Evolutionary conservation across 305 asterid genomes (phyloP), one percentile per base, ranked within the genome.

Genomic region (Fraxinus platypoda): DNA sequence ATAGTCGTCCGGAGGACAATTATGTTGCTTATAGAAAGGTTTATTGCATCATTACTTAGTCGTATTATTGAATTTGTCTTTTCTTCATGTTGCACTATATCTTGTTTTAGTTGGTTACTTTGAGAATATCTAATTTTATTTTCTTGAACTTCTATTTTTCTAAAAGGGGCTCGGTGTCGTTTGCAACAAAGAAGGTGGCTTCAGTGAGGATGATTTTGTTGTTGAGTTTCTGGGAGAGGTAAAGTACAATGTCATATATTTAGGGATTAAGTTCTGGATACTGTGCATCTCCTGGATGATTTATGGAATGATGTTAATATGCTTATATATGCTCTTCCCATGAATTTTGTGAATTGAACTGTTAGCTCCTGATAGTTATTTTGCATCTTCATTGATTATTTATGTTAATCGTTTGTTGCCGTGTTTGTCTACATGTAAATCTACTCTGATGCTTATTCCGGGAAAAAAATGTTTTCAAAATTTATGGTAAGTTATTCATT

Each of bases 151-250:
- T 82, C 79, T 84, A n/a, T 75, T 77, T 49, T 87, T 6, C 21
- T 30, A 12, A 30, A 59, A 97, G 99, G 99, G 99, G 76, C 99
- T 97, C 86, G 99, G 99, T 83, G 99, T 97, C 85, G 97, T 97
- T 85, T 97, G 99, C 94, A 89, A 93, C 86, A 97, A 90, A 90
- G 92, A 97, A 91, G 95, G 94, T 81, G 99, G 99, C 85, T 97
- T 97, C 81, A 80, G 86, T 78, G 91, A 93, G 82, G 99, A 97
- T 57, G 99, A 97, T 87, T 97, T 97, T 87, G 97, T 97, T 72
- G 99, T 97, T 74, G 98, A 97, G 89, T 97, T 97, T 88, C 83
- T 97, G 76, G 99, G 99, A 83, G 99, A 97, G 99, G 99, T 97
- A 88, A 87, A 87, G 31, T 25, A 46, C 34, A 75, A 37, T 64